Conservation (phyloP, 2,329 filamentous ascomycete genomes). For the Pestalotiopsis sp. region DNA sequence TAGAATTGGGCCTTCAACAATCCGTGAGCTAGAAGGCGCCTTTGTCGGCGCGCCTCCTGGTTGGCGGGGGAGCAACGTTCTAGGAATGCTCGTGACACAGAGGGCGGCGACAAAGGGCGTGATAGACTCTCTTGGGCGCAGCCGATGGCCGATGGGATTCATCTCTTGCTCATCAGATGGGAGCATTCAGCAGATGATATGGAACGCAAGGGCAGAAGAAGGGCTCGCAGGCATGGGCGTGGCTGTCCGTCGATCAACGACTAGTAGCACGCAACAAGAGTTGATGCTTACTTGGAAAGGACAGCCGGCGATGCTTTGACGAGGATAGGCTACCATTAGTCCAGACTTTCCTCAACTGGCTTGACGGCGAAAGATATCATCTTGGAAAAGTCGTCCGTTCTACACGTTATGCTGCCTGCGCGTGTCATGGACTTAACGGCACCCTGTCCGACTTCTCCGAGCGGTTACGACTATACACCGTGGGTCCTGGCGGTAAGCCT, state of each 20-base stretch:
- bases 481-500: conserved; percentile 6
- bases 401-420: neutral
- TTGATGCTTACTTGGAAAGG: conserved; percentile 56
- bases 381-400: neutral
- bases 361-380: neutral
- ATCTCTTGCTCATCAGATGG: conserved; percentile 62
- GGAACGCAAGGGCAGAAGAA: conserved; percentile 65
- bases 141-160: conserved; percentile 71
- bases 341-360: neutral
- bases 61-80: conserved; percentile 64
- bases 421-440: neutral
- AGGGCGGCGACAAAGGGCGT: conserved; percentile 76
- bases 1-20: conserved; percentile 52
- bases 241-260: conserved; percentile 39
- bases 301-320: conserved; percentile 20
- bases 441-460: neutral
- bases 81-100: conserved; percentile 72
- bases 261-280: conserved; percentile 27
- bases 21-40: conserved; percentile 79
- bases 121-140: conserved; percentile 67
- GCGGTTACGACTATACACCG: neutral
- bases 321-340: neutral
- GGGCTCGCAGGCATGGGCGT: conserved; percentile 63
- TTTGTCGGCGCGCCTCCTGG: conserved; percentile 71
- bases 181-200: conserved; percentile 65